Evolutionary conservation across 2,329 filamentous ascomycete species (phyloP).

Genomic region (Sporothrix luriei): DNA sequence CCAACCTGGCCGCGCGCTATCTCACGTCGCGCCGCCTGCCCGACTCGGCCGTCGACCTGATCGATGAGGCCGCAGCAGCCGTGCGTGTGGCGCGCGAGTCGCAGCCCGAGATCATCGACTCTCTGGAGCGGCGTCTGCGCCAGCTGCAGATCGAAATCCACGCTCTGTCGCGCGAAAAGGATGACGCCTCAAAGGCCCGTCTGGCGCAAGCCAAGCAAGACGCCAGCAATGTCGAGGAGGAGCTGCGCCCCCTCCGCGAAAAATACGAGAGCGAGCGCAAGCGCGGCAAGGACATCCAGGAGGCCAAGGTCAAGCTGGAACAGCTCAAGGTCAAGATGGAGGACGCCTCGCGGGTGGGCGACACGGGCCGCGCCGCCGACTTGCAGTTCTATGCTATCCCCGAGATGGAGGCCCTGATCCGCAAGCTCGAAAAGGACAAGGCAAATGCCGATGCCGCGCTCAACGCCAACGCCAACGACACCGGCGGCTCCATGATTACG

Average conservation of each 20-base stretch:
- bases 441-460: slow-evolving; percentile 72
- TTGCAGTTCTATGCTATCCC: slow-evolving; percentile 97
- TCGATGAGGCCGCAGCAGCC: slow-evolving; percentile 96
- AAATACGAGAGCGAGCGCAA: slow-evolving; percentile 95
- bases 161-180: slow-evolving; percentile 88
- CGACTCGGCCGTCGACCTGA: slow-evolving; percentile 93
- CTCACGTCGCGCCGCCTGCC: slow-evolving; percentile 87
- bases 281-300: slow-evolving; percentile 87
- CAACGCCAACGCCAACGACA: slow-evolving; percentile 58
- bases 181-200: slow-evolving; percentile 84
- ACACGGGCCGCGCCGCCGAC: slow-evolving; percentile 86
- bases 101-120: slow-evolving; percentile 93
- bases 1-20: slow-evolving; percentile 90
- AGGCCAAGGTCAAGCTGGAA: slow-evolving; percentile 93
- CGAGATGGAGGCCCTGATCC: slow-evolving; percentile 80
- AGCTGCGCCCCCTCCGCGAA: slow-evolving; percentile 85
- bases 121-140: slow-evolving; percentile 82
- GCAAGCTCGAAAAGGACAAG: slow-evolving; percentile 78
- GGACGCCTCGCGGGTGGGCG: slow-evolving; percentile 84
- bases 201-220: slow-evolving; percentile 83
- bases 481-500: slow-evolving; percentile 75
- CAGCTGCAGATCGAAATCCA: slow-evolving; percentile 98
- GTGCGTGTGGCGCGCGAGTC: slow-evolving; percentile 94
- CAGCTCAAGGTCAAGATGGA: slow-evolving; percentile 88
- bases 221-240: slow-evolving; percentile 91